These are phyloP conservation scores for Hypoxylon sp. DNA, from an alignment of 2,329 filamentous ascomycete genomes.

Conservation along the genomic window DNA sequence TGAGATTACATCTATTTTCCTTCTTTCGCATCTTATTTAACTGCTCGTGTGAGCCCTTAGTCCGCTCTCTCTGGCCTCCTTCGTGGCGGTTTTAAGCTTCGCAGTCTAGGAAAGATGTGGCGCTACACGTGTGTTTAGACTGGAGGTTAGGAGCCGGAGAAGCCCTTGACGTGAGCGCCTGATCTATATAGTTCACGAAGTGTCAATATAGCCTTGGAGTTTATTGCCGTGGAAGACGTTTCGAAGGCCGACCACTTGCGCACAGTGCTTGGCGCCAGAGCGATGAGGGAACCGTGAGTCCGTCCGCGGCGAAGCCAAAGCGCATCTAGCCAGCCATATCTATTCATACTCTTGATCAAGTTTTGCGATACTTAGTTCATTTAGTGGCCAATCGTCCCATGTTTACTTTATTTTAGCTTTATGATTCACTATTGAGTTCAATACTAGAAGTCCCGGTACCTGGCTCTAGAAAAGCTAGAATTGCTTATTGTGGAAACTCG, in stretches of 20 bases:
- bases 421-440: not conserved
- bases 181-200: not conserved
- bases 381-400: not conserved
- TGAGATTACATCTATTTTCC: not conserved
- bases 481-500: not conserved
- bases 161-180: not conserved
- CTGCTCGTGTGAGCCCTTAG: not conserved
- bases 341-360: not conserved
- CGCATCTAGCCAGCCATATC: not conserved
- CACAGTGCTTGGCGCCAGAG: not conserved
- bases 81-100: not conserved
- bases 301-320: not conserved
- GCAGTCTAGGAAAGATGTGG: not conserved
- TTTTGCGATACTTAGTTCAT: not conserved
- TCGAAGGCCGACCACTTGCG: not conserved
- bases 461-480: not conserved
- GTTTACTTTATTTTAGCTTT: not conserved
- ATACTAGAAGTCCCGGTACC: not conserved
- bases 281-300: not conserved
- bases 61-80: not conserved
- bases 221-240: no score
- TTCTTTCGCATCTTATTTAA: not conserved
- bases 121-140: slow-evolving; percentile 12
- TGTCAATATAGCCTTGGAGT: not conserved
- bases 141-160: not conserved